Percentiles rank a stretch among this genome's conserved stretches.
These are phyloP conservation scores for Penicillium sp. DNA, from an alignment of 2,329 filamentous ascomycete species.

Conservation along the genomic window DNA sequence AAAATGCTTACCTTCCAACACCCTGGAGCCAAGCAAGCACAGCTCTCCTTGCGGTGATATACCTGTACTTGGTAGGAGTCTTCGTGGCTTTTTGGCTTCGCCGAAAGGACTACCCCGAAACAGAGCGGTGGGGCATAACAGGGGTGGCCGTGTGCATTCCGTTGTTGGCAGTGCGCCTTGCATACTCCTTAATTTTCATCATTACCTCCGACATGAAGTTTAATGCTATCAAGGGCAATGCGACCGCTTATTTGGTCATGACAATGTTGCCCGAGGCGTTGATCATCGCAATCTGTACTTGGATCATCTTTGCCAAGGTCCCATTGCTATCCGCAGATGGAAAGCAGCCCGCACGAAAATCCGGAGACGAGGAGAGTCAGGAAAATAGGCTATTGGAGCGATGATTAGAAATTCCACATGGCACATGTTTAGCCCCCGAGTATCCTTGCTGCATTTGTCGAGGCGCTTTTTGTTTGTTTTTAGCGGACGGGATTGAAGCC, in stretches of 20 bases:
- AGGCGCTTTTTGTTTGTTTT: background rate
- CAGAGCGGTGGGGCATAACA: conserved; percentile 9
- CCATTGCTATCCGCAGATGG: background rate
- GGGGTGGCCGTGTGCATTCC: conserved; percentile 10
- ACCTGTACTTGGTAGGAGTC: conserved; percentile 13
- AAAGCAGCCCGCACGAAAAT: background rate
- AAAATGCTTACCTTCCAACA: conserved; percentile 11
- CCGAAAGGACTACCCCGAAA: conserved; percentile 3
- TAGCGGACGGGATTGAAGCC: background rate
- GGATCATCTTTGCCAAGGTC: background rate
- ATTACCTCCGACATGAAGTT: conserved; percentile 14
- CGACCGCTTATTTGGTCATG: conserved; percentile 16
- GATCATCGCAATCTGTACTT: conserved; percentile 10
- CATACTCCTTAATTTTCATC: conserved; percentile 14
- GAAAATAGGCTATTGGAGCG: background rate
- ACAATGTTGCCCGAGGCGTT: conserved; percentile 14
- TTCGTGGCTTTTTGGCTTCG: conserved; percentile 10
- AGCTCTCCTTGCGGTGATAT: conserved; percentile 12
- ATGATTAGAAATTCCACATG: background rate
- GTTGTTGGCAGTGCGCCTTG: conserved; percentile 12
- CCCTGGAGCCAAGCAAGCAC: conserved; percentile 16
- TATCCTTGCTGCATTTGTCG: background rate
- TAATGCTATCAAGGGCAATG: conserved; percentile 16
- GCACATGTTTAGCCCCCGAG: background rate
- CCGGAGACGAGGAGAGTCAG: background rate